phyloP scores from a whole-genome alignment of 2,329 filamentous ascomycete genomes.

The Diplodia corticola region DNA sequence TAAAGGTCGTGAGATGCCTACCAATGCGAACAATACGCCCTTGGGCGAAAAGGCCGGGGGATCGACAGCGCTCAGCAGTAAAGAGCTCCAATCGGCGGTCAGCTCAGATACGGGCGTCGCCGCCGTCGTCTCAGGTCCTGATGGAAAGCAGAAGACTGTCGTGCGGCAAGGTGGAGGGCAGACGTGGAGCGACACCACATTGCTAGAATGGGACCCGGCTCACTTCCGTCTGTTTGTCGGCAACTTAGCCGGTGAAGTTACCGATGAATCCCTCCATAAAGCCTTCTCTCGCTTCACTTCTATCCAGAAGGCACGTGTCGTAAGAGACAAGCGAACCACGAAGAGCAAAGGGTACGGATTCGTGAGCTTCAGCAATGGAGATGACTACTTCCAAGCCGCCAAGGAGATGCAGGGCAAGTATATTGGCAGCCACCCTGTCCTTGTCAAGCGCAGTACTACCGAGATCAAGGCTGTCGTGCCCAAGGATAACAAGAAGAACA shows the following conservation, averaged over 20 bases:
- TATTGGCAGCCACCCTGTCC: slow-evolving; percentile 92
- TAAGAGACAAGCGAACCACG: slow-evolving; percentile 91
- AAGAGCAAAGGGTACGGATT: slow-evolving; percentile 98
- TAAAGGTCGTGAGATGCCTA: slow-evolving; percentile 40
- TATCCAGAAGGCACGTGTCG: slow-evolving; percentile 87
- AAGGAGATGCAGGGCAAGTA: slow-evolving; percentile 99
- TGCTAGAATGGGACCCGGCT: slow-evolving; percentile 93
- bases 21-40: slow-evolving; percentile 49
- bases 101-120: slow-evolving; percentile 47
- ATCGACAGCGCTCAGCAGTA: slow-evolving; percentile 39
- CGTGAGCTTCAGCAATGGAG: slow-evolving; percentile 90
- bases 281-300: slow-evolving; percentile 87
- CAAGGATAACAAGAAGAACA: slow-evolving; percentile 51
- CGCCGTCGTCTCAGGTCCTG: slow-evolving; percentile 44
- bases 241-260: slow-evolving; percentile 95
- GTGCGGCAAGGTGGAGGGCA: slow-evolving; percentile 85
- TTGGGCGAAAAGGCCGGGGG: slow-evolving; percentile 36
- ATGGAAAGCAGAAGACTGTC: slow-evolving; percentile 76
- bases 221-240: slow-evolving; percentile 96
- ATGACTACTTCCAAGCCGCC: slow-evolving; percentile 94
- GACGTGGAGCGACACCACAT: slow-evolving; percentile 82
- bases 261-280: slow-evolving; percentile 91
- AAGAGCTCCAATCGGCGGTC: slow-evolving; percentile 43
- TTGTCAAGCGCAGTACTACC: slow-evolving; percentile 83
- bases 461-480: slow-evolving; percentile 79